phyloP scores from a whole-genome alignment of 2,329 filamentous ascomycete genomes.

The Ophiocordyceps camponoti-rufipedis region DNA sequence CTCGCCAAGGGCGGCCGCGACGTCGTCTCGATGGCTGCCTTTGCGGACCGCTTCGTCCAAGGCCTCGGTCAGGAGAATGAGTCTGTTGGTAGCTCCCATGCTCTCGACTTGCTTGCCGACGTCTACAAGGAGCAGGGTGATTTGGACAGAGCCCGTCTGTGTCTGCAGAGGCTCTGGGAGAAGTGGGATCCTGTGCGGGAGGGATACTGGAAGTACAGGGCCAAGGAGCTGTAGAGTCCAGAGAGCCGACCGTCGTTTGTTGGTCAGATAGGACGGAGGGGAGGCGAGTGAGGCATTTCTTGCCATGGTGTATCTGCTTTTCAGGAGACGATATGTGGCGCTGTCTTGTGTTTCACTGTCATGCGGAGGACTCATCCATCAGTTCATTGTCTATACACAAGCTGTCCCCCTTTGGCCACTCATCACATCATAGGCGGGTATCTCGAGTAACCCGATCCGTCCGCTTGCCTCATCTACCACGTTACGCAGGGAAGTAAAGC shows the following conservation, averaged over 20 bases:
- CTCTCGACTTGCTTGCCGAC: constrained; percentile 55
- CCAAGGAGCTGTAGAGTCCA: constrained; percentile 8
- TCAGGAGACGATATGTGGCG: too few species aligned
- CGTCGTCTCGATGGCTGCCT: constrained; percentile 25
- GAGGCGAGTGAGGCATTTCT: too few species aligned
- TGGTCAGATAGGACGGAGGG: not conserved
- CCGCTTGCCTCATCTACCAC: too few species aligned
- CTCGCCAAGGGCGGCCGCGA: constrained; percentile 44
- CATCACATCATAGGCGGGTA: too few species aligned
- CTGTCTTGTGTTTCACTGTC: too few species aligned
- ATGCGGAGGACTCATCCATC: too few species aligned
- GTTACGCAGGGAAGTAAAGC: too few species aligned
- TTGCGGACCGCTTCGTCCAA: constrained; percentile 32
- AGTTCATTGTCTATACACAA: too few species aligned
- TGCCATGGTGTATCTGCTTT: too few species aligned
- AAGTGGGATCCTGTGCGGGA: constrained; percentile 83
- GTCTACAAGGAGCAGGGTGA: constrained; percentile 40
- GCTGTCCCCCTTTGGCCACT: too few species aligned
- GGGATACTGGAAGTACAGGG: constrained; percentile 70
- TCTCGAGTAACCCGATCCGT: too few species aligned
- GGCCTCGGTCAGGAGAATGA: constrained; percentile 27
- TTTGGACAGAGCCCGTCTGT: constrained; percentile 44
- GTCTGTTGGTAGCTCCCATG: constrained; percentile 42
- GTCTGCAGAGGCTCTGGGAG: constrained; percentile 54
- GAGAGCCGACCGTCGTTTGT: not conserved